Evolutionary conservation across 345 rosid species (phyloP).

Genomic region (Angophora floribunda): DNA sequence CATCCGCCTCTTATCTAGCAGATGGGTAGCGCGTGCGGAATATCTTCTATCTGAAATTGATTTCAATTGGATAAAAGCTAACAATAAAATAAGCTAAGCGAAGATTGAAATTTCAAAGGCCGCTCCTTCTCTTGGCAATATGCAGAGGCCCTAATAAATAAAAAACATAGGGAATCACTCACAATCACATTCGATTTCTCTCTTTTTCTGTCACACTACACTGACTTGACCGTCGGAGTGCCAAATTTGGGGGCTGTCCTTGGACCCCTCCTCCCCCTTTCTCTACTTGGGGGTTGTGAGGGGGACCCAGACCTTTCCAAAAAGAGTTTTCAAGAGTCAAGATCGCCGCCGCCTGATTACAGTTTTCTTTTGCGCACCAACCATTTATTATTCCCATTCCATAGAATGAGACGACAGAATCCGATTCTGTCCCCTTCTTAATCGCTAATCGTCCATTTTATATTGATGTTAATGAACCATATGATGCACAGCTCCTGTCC

Average conservation of each 20-base stretch:
- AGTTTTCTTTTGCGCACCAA: not conserved
- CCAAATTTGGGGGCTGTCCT: not conserved
- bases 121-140: not conserved
- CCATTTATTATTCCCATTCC: not conserved
- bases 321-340: not conserved
- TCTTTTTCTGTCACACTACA: not conserved
- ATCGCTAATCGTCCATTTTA: not conserved
- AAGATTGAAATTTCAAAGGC: not conserved
- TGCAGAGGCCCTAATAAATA: not conserved
- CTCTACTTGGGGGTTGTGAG: not conserved
- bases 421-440: not conserved
- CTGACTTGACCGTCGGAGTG: not conserved
- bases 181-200: not conserved
- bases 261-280: not conserved
- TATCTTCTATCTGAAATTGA: not conserved
- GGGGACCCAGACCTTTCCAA: not conserved
- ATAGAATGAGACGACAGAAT: not conserved
- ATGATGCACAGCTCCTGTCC: not conserved
- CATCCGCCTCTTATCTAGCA: not conserved
- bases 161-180: not conserved
- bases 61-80: not conserved
- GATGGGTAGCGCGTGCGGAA: not conserved
- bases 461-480: not conserved
- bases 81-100: not conserved
- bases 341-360: not conserved